Base-by-base conservation (phyloP, 1,284 basidiomycete species). In the Ustilago cynodontis region DNA sequence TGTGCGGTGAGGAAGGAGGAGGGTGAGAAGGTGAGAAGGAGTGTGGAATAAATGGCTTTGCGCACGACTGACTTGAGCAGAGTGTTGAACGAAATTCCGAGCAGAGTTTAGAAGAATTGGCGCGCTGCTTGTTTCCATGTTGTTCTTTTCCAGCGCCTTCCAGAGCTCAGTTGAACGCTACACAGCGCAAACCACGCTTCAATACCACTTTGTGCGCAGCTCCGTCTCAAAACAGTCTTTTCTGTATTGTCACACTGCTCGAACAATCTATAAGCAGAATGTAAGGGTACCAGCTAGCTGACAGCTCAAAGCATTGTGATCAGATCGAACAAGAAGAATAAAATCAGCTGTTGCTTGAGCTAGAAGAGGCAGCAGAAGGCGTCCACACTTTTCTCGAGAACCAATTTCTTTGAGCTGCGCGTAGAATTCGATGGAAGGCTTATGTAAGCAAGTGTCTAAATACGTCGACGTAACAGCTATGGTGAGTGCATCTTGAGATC, bases 381-480 rank as follows among this genome's bases (percentile, higher is more conserved):
- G 16, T 28, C 33, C 57, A 59, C 59, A 60, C 29, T 61, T 43
- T 49, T 49, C 24, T 45, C 16, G 20, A 20, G 24, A 56, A 39
- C 41, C 43, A 45, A 26, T 45, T 57, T 57, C 55, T 43, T 55
- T 26, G 52, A 41, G 52, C 59, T 14, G 45, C 51, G 53, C 65
- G 70, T 72, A 37, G 71, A 74, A 74, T 68, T 65, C 65, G 65
- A 65, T 74, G 56, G 71, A 74, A 69, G 71, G 62, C 66, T 74
- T 74, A 74, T 49, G 29, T 74, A 74, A 74, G 59, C 58, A 1
- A 11, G 29, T 35, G 52, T 50, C 13, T 28, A 1, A n/a, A n/a
- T 33, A 1, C 13, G 16, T 28, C 41, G n/a, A 43, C 26, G 54
- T 67, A 60, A 59, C 63, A 59, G 3, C 18, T 14, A 2, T 11